Evolutionary conservation across 225 moss, liverwort and hornwort genomes (phyloP).

Genomic region (Polytrichum formosum): DNA sequence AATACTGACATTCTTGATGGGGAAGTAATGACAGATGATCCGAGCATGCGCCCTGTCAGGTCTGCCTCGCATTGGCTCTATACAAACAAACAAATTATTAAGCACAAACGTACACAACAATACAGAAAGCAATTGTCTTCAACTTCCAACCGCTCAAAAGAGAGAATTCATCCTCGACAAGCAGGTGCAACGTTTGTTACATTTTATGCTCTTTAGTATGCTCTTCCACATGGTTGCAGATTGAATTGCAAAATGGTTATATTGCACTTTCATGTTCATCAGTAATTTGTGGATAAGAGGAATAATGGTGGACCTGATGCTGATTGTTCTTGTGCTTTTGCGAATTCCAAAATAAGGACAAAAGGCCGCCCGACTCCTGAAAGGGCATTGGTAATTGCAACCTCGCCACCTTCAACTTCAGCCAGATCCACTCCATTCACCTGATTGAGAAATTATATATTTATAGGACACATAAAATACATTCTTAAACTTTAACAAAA

Average conservation of each 20-base stretch:
- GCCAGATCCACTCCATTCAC: conserved; percentile 15
- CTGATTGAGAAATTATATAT: neutral
- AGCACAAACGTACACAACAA: neutral
- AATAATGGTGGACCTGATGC: neutral
- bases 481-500: too few species aligned
- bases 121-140: neutral
- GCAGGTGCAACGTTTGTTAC: too few species aligned
- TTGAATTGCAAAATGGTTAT: too few species aligned
- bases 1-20: conserved; percentile 6
- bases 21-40: conserved; percentile 12
- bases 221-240: too few species aligned
- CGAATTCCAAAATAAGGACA: conserved; percentile 5
- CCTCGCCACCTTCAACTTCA: conserved; percentile 14
- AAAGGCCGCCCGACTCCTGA: conserved; percentile 10
- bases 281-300: neutral
- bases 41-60: conserved; percentile 8
- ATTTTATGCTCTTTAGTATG: too few species aligned
- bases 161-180: too few species aligned
- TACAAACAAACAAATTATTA: neutral
- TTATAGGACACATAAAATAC: neutral
- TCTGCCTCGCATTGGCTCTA: conserved; percentile 5
- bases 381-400: conserved; percentile 1
- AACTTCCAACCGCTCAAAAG: neutral
- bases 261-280: too few species aligned
- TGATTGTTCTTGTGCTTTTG: neutral